These are phyloP conservation scores for Dictyostelium intermedium DNA, from an alignment of 78 protist species.

Conservation along the genomic window DNA sequence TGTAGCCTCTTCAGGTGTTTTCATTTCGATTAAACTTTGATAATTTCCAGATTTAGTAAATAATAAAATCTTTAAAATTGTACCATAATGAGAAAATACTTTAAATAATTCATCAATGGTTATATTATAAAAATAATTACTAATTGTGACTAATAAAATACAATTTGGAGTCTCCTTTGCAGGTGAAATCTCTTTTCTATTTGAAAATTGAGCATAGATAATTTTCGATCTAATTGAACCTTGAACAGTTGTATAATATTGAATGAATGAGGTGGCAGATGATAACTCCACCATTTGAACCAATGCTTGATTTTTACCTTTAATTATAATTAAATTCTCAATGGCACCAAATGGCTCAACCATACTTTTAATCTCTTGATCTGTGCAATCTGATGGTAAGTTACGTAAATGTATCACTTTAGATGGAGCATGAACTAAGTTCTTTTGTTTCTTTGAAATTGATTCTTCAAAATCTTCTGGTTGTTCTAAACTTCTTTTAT, in stretches of 20 bases:
- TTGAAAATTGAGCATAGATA: conserved; percentile 64
- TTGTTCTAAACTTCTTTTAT: conserved; percentile 35
- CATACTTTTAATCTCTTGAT: conserved; percentile 53
- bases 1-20: conserved; percentile 33
- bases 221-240: conserved; percentile 47
- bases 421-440: conserved; percentile 20
- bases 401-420: conserved; percentile 77
- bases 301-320: conserved; percentile 69
- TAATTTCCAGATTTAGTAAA: conserved; percentile 79
- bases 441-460: conserved; percentile 60
- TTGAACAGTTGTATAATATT: conserved; percentile 63
- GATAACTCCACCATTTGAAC: conserved; percentile 55
- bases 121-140: conserved; percentile 81
- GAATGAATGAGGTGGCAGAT: conserved; percentile 24
- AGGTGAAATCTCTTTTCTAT: conserved; percentile 64
- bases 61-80: conserved; percentile 74
- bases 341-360: conserved; percentile 55
- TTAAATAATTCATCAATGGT: conserved; percentile 81
- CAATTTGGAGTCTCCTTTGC: conserved; percentile 75
- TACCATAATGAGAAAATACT: conserved; percentile 81
- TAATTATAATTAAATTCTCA: conserved; percentile 47
- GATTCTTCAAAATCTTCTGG: conserved; percentile 27
- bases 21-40: conserved; percentile 77
- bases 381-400: conserved; percentile 67
- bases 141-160: conserved; percentile 79